Base-by-base conservation (phyloP, 2,329 filamentous ascomycete genomes). In the Ilyonectria sp. region DNA sequence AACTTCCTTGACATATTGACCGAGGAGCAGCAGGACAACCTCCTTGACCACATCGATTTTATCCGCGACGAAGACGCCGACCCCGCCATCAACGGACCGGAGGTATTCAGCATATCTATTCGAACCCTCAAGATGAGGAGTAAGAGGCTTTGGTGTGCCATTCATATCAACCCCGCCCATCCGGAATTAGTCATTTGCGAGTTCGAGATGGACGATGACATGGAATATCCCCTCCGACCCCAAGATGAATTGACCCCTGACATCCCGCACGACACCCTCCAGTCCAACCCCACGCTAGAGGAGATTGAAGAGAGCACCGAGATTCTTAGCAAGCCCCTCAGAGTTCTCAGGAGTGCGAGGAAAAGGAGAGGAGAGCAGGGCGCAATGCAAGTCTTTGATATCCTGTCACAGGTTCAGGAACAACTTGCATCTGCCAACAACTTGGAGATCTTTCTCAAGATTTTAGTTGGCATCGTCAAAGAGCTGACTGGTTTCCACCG, bases 401-500 rank as follows among this genome's bases (percentile, higher is more conserved):
- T 97, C 70, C 93, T 97, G 89, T 94, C 93, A 1, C 94, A 97
- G 77, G 92, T 97, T 1, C 94, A 97, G 77, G 94, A 97, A 74
- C 94, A 97, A 78, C 84, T 97, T 13, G 89, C 93, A 5, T 88
- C 90, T 29, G 93, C 94, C 1, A 85, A 90, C 0, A 91, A 87
- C 67, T 82, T 97, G 1, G 90, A 94, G 1, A 85, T 80, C 1
- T 94, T 97, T 66, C 83, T 97, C 43, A 95, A 96, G 74, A 91
- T 95, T 6, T 81, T 96, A 3, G 92, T 95, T 0, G 94, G 94
- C 0, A 92, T 97, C 8, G 89, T 97, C 37, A 97, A 97, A 76
- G 94, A 97, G 76, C 79, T 97, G 55, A 97, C 94, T 0, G 94
- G 94, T 0, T 97, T 97, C 71, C 94, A 97, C 76, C 92, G 94